A percentile compares a stretch with the other conserved stretches of the same genome.
Evolutionary conservation across 345 rosid species (phyloP).

Genomic region (Heritiera fomes): DNA sequence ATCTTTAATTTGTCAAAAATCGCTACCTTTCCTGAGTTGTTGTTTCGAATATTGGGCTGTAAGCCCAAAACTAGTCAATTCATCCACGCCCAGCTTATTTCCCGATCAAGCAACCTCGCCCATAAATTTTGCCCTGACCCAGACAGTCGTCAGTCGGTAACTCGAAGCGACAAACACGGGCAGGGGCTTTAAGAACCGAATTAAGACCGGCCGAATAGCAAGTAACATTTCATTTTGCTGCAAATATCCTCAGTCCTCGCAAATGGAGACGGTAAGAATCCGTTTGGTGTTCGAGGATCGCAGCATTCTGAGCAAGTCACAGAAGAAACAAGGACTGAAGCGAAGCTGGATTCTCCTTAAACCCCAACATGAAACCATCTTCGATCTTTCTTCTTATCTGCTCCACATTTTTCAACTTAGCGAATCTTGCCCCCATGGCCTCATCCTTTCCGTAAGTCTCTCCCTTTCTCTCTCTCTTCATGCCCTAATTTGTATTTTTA

Average conservation of each 20-base stretch:
- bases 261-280: conserved; percentile 51
- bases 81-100: background rate
- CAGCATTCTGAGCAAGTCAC: conserved; percentile 51
- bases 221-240: background rate
- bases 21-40: no score
- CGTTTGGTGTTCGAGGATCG: conserved; percentile 61
- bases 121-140: background rate
- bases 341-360: conserved; percentile 83
- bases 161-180: background rate
- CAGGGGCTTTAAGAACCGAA: conserved; percentile 21
- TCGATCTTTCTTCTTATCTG: conserved; percentile 63
- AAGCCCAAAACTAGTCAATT: background rate
- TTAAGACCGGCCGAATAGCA: background rate
- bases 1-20: no score
- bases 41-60: background rate
- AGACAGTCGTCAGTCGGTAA: background rate
- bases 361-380: conserved; percentile 66
- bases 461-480: conserved; percentile 11
- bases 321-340: conserved; percentile 56
- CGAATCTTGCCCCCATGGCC: conserved; percentile 66
- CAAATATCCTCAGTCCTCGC: background rate
- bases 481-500: conserved; percentile 18
- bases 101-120: background rate
- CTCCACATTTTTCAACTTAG: conserved; percentile 56
- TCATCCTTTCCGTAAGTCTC: conserved; percentile 63